A percentile compares a stretch with the other conserved stretches of the same genome.
These are phyloP conservation scores for Lentinus tigrinus DNA, from an alignment of 768 basidiomycete genomes.

Conservation along the genomic window DNA sequence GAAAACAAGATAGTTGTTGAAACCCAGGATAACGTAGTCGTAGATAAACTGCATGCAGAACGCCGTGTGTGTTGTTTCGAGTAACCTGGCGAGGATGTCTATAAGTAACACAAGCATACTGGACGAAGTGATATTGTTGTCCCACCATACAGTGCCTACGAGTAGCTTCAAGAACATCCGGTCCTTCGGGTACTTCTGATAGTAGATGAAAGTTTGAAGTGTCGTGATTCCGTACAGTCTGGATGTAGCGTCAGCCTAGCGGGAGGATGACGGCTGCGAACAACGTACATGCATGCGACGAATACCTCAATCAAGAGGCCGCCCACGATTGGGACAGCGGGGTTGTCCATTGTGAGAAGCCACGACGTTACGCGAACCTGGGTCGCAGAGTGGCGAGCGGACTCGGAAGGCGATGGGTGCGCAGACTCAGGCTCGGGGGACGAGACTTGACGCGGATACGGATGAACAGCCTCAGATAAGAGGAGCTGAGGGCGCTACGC, in stretches of 20 bases:
- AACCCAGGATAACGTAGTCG: neutral
- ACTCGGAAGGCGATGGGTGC: neutral
- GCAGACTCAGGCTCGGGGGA: neutral
- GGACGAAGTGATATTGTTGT: neutral
- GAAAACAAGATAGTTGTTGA: neutral
- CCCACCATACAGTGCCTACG: neutral
- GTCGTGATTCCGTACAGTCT: slow-evolving; percentile 17
- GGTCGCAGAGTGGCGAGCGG: neutral
- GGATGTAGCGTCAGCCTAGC: too few species aligned
- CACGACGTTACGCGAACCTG: neutral
- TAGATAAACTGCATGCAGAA: slow-evolving; percentile 3
- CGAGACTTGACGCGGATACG: neutral
- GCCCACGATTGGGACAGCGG: slow-evolving; percentile 10
- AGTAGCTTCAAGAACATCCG: slow-evolving; percentile 2
- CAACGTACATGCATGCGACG: slow-evolving; percentile 15
- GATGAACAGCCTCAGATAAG: neutral
- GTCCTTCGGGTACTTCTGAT: slow-evolving; percentile 9
- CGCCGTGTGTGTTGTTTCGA: neutral
- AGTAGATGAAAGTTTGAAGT: slow-evolving; percentile 15
- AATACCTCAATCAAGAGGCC: slow-evolving; percentile 15
- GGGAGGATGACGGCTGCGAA: too few species aligned
- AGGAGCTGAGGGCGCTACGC: neutral
- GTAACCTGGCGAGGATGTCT: neutral
- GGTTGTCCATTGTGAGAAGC: slow-evolving; percentile 3
- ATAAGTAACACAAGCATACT: neutral